Conservation (phyloP, 2,329 filamentous ascomycete species). For the Mycosphaerelloides madeirae region DNA sequence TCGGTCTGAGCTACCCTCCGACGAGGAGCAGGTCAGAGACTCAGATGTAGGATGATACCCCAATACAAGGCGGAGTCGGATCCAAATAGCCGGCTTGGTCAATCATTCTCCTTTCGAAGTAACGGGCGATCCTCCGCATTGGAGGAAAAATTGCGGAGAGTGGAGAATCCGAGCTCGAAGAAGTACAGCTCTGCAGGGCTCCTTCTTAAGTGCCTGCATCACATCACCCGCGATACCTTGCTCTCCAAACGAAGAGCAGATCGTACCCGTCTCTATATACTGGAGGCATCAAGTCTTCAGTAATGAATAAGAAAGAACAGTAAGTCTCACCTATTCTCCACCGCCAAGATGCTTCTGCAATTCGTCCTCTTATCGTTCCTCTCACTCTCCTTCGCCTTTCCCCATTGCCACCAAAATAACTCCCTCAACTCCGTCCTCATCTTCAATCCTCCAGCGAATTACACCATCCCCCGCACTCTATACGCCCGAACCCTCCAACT, state of each 20-base stretch:
- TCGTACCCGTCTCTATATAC: no score
- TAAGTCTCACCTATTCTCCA: conserved; percentile 3
- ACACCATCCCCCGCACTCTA: conserved; percentile 39
- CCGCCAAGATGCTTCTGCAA: conserved; percentile 7
- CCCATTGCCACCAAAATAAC: not conserved
- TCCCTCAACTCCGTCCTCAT: conserved; percentile 20
- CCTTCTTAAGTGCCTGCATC: not conserved
- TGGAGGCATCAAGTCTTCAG: no score
- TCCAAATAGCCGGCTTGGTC: no score
- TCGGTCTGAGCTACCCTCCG: conserved; percentile 10
- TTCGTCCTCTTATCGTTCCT: conserved; percentile 4
- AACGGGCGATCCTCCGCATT: not conserved
- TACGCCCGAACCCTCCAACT: conserved; percentile 49
- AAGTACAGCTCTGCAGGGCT: not conserved
- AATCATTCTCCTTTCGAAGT: no score
- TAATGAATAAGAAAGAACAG: no score
- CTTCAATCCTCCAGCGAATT: conserved; percentile 24
- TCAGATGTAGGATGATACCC: conserved; percentile 5
- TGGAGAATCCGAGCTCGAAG: not conserved
- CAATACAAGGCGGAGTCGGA: no score
- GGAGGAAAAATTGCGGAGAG: conserved; percentile 5
- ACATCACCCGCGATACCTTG: not conserved
- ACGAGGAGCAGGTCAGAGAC: conserved; percentile 9
- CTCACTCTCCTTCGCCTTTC: conserved; percentile 3
- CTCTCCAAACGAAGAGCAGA: no score